A percentile compares a stretch with the other conserved stretches of the same genome.
Evolutionary conservation across 78 protist species (phyloP).

Genomic region (Guillardia theta): DNA sequence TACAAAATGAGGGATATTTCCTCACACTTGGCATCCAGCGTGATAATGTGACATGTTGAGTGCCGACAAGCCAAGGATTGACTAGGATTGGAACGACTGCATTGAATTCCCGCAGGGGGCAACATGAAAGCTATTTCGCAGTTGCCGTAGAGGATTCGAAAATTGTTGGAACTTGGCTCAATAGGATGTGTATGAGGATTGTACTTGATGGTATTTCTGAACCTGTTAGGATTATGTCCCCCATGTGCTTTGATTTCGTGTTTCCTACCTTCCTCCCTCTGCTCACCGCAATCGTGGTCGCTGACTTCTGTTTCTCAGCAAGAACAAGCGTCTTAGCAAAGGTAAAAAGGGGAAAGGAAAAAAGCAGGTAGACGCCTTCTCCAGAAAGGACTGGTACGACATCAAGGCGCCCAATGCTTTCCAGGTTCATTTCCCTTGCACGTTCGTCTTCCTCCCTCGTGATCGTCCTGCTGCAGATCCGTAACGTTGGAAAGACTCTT

Average conservation of each 20-base stretch:
- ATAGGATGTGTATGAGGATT: not conserved
- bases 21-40: too few species aligned
- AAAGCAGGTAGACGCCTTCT: conserved; percentile 91
- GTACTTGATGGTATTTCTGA: not conserved
- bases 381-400: conserved; percentile 97
- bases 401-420: conserved; percentile 93
- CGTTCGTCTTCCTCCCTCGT: not conserved
- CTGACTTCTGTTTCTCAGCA: conserved; percentile 45
- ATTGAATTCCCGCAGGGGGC: too few species aligned
- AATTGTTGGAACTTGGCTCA: not conserved
- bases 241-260: not conserved
- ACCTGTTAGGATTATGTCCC: not conserved
- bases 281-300: too few species aligned
- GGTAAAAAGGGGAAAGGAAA: conserved; percentile 64
- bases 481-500: conserved; percentile 91
- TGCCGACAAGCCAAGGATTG: too few species aligned
- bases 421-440: conserved; percentile 9
- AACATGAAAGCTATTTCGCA: too few species aligned
- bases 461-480: not conserved
- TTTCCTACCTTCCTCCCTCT: not conserved
- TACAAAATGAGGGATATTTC: too few species aligned
- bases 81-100: too few species aligned
- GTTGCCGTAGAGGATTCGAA: not conserved
- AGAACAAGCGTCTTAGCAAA: conserved; percentile 76
- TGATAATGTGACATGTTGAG: too few species aligned